Percentiles rank a stretch among this genome's conserved stretches.
These are phyloP conservation scores for Xylariomycetidae sp. DNA, from an alignment of 2,329 filamentous ascomycete genomes.

Conservation along the genomic window DNA sequence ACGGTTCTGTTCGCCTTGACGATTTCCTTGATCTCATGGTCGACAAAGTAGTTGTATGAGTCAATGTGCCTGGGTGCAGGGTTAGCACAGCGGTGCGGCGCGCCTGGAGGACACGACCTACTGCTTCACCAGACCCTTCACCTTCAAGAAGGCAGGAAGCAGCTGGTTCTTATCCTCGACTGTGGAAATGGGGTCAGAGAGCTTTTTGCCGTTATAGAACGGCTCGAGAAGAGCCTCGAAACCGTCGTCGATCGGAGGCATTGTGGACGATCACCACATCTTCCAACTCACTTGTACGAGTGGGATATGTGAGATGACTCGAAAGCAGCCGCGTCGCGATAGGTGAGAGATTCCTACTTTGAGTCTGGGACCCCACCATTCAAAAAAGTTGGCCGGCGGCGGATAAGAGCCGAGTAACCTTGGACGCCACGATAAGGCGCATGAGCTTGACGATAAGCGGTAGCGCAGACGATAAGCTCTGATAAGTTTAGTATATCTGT, in stretches of 20 bases:
- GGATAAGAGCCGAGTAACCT: too few species aligned
- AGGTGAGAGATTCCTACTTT: too few species aligned
- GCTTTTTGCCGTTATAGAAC: slow-evolving; percentile 62
- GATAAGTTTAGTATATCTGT: too few species aligned
- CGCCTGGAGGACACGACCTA: slow-evolving; percentile 28
- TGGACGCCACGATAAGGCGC: too few species aligned
- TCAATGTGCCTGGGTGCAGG: slow-evolving; percentile 67
- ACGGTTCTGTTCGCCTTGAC: slow-evolving; percentile 85
- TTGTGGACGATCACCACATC: too few species aligned
- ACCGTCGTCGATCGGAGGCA: slow-evolving; percentile 52
- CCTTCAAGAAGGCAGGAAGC: slow-evolving; percentile 93
- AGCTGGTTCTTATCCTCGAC: slow-evolving; percentile 93
- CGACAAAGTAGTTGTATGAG: slow-evolving; percentile 97
- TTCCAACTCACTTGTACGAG: too few species aligned
- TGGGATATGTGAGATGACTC: too few species aligned
- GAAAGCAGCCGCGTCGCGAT: slow-evolving; percentile 6
- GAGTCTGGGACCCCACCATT: too few species aligned
- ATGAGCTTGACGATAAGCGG: too few species aligned
- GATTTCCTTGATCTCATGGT: slow-evolving; percentile 95
- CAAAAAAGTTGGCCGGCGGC: too few species aligned
- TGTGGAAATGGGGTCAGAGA: slow-evolving; percentile 58
- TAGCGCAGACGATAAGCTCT: too few species aligned
- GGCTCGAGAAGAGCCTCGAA: slow-evolving; percentile 62
- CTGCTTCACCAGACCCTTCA: slow-evolving; percentile 94
- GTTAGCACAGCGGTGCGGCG: slow-evolving; percentile 4